A percentile compares a stretch with the other conserved stretches of the same genome.
Evolutionary conservation across 371 early-diverging fungal species (phyloP).

Genomic region (Rhizomucor miehei): DNA sequence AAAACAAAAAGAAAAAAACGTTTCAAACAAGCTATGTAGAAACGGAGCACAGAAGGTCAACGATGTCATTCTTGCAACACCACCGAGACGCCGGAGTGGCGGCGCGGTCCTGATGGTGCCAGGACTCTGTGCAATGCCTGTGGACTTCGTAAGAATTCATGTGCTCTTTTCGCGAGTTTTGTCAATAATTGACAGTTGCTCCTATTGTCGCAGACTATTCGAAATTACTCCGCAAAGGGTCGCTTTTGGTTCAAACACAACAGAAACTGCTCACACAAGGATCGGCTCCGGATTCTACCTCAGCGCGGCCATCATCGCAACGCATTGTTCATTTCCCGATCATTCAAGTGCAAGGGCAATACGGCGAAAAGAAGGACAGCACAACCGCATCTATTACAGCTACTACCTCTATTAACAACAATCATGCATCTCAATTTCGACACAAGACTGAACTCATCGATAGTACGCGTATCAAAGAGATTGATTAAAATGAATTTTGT

Average conservation of each 20-base stretch:
- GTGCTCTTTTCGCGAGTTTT: background rate
- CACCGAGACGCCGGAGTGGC: constrained; percentile 68
- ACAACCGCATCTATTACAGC: background rate
- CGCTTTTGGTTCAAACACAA: constrained; percentile 7
- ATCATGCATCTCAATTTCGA: background rate
- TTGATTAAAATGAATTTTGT: too few relatives aligned
- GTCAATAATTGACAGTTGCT: background rate
- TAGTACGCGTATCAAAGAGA: too few relatives aligned
- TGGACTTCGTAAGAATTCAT: constrained; percentile 52
- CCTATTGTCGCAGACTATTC: constrained; percentile 11
- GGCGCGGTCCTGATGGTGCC: constrained; percentile 69
- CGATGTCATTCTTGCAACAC: constrained; percentile 61
- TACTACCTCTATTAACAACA: background rate
- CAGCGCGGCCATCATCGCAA: background rate
- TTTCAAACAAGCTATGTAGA: too few relatives aligned
- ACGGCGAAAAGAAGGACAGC: constrained; percentile 5
- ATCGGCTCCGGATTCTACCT: background rate
- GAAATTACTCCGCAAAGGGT: constrained; percentile 13
- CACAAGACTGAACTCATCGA: too few relatives aligned
- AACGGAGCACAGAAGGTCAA: constrained; percentile 26
- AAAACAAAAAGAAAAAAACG: too few relatives aligned
- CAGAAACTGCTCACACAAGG: constrained; percentile 1
- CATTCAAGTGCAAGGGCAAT: constrained; percentile 14
- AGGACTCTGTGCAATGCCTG: constrained; percentile 70
- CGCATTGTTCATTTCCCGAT: constrained; percentile 14